Evolutionary conservation across 495 filamentous ascomycete species (phyloP), one percentile per base, ranked within the genome.

Genomic region (Neurospora sp.): DNA sequence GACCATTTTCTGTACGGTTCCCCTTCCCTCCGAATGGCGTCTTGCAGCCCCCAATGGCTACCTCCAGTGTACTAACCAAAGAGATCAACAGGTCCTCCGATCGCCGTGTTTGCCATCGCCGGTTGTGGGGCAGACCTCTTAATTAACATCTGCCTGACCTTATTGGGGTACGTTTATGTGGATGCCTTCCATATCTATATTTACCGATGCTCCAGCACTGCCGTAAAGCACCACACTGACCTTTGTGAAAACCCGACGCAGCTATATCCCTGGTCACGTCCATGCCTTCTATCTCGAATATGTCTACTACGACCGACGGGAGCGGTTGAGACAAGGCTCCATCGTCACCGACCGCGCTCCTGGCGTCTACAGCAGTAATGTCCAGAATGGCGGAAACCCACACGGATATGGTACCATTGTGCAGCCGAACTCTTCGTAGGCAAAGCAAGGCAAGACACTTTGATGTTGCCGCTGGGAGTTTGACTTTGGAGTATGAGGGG

Each of bases 281-380:
- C 95, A 97, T 78, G 95, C 93, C 8, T 97, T 96, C 83, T 98
- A 98, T 78, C 76, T 97, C 71, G 90, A 94, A 81, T 97, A 93
- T 77, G 87, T 96, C 69, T 97, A 96, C 79, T 97, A 91, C 76
- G 85, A 92, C 40, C 90, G 91, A 16, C 85, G 86, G 70, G 87
- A 91, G 59, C 85, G 88, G 46, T 83, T 85, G 31, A 78, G 83
- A 16, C 75, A 82, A 4, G 91, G 91, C 12, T 77, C 83, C 3
- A 77, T 85, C 44, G 78, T 81, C 3, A 77, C 80, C 44, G 72
- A 77, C 7, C 83, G 84, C 11, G 93, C 92, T 0, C 89, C 92
- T 0, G 90, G 91, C 18, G 89, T 98, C 7, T 98, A 92, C 78
- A 94, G 91, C 87, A 93, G n/a, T 27, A 86, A 87, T 39, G 87